Percentiles rank a stretch among this genome's conserved stretches.
Conservation (phyloP, 352 stramenopile species). For the Pythium scleroteichum region DNA sequence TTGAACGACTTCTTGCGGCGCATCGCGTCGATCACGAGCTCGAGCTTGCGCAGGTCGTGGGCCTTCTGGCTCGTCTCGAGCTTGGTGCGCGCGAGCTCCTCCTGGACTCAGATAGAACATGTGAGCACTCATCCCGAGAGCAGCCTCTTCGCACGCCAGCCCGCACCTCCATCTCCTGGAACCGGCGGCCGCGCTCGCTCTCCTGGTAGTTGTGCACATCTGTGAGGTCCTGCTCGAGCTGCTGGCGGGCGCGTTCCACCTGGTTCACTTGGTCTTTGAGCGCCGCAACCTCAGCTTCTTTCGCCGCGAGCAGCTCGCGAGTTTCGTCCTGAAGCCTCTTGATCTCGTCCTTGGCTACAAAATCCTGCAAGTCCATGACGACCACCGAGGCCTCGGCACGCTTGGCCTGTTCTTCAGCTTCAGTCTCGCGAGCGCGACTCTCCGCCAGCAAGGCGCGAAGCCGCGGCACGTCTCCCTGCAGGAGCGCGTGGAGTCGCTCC, state of each 20-base stretch:
- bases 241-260: conserved; percentile 57
- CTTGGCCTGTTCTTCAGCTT: conserved; percentile 5
- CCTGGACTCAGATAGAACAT: conserved; percentile 4
- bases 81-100: conserved; percentile 25
- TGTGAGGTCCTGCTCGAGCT: conserved; percentile 58
- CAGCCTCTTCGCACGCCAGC: conserved; percentile 27
- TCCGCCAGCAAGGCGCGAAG: conserved; percentile 39
- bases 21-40: conserved; percentile 23
- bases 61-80: conserved; percentile 25
- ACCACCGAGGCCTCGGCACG: conserved; percentile 32
- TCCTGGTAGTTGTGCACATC: conserved; percentile 48
- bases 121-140: background rate
- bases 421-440: conserved; percentile 17
- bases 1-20: conserved; percentile 5
- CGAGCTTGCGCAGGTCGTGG: conserved; percentile 24
- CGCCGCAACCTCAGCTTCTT: conserved; percentile 28
- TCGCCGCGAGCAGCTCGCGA: conserved; percentile 38
- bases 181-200: conserved; percentile 58
- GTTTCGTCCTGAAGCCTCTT: conserved; percentile 46
- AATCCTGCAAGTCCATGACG: conserved; percentile 65
- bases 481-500: conserved; percentile 48
- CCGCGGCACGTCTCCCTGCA: conserved; percentile 27
- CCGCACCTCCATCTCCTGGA: conserved; percentile 20
- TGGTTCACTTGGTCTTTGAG: conserved; percentile 38
- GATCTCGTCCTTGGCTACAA: conserved; percentile 62